A percentile compares a stretch with the other conserved stretches of the same genome.
These are phyloP conservation scores for Graphilbum ipis-grandicollis DNA, from an alignment of 2,329 filamentous ascomycete species.

Conservation along the genomic window DNA sequence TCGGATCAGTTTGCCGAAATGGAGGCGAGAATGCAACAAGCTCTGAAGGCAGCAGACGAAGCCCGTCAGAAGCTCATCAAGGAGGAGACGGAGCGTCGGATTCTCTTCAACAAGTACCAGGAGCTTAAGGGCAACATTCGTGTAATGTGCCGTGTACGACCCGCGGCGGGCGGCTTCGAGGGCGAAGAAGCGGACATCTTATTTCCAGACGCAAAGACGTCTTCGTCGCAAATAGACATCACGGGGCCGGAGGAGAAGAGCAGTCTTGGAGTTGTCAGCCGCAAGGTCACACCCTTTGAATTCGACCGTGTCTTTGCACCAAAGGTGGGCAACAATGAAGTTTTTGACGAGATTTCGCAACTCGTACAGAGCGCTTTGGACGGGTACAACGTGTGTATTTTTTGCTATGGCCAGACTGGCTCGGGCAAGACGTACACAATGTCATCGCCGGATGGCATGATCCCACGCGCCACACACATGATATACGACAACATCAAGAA, in stretches of 20 bases:
- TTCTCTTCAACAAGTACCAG: constrained; percentile 94
- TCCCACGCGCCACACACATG: constrained; percentile 79
- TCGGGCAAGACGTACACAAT: constrained; percentile 96
- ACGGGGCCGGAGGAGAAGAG: constrained; percentile 71
- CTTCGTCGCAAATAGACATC: constrained; percentile 71
- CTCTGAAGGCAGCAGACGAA: constrained; percentile 48
- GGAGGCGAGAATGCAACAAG: constrained; percentile 64
- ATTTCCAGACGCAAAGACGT: constrained; percentile 71
- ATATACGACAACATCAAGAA: constrained; percentile 79
- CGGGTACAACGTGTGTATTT: constrained; percentile 97
- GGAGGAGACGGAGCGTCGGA: constrained; percentile 78
- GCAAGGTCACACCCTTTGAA: constrained; percentile 69
- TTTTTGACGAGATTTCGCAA: constrained; percentile 94
- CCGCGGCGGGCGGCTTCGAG: constrained; percentile 41
- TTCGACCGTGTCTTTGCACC: constrained; percentile 91
- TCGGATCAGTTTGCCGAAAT: constrained; percentile 72
- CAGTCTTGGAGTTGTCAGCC: constrained; percentile 56
- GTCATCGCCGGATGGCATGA: constrained; percentile 85
- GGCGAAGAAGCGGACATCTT: constrained; percentile 55
- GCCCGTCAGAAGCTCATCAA: constrained; percentile 70
- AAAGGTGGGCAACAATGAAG: constrained; percentile 57
- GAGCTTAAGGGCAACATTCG: constrained; percentile 97
- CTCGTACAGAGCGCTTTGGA: constrained; percentile 91
- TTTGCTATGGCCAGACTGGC: constrained; percentile 95
- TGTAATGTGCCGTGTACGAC: constrained; percentile 91